Percentiles rank a stretch among this genome's conserved stretches.
Evolutionary conservation across 2,329 filamentous ascomycete genomes (phyloP).

Genomic region (Cladobotryum mycophilum): DNA sequence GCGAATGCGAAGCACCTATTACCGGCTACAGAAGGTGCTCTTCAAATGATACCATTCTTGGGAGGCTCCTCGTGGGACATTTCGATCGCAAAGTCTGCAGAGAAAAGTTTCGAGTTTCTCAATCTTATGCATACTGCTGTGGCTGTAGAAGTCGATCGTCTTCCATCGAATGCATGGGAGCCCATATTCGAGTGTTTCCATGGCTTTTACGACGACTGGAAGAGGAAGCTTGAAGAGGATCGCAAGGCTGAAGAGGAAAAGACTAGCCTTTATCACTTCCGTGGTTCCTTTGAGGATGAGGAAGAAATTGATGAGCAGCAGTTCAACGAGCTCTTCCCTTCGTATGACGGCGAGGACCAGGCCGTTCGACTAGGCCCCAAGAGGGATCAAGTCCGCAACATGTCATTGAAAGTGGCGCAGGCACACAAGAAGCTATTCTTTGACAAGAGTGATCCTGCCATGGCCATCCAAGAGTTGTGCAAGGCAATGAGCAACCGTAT

Average conservation of each 20-base stretch:
- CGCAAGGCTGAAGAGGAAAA: conserved; percentile 68
- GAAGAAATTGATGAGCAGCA: conserved; percentile 69
- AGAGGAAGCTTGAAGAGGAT: conserved; percentile 66
- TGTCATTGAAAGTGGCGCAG: conserved; percentile 56
- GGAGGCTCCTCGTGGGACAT: conserved; percentile 36
- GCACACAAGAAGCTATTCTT: conserved; percentile 53
- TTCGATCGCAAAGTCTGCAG: conserved; percentile 14
- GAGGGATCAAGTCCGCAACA: conserved; percentile 41
- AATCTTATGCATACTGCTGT: conserved; percentile 28
- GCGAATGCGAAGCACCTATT: conserved; percentile 38
- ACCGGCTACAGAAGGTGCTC: conserved; percentile 29
- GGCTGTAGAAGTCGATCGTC: conserved; percentile 37
- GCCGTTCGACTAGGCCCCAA: conserved; percentile 25
- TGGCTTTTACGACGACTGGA: conserved; percentile 74
- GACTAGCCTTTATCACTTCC: conserved; percentile 75
- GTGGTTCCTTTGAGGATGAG: conserved; percentile 68
- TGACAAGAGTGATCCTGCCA: conserved; percentile 31
- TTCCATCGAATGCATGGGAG: conserved; percentile 40
- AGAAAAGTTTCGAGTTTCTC: conserved; percentile 38
- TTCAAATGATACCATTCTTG: conserved; percentile 49
- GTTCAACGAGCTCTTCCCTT: conserved; percentile 75
- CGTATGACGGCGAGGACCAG: conserved; percentile 50
- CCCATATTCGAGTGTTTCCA: conserved; percentile 62
- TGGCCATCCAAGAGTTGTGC: conserved; percentile 40
- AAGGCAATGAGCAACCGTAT: conserved; percentile 37